phyloP scores from a whole-genome alignment of 441 rosid species.

The Syzygium malaccense region DNA sequence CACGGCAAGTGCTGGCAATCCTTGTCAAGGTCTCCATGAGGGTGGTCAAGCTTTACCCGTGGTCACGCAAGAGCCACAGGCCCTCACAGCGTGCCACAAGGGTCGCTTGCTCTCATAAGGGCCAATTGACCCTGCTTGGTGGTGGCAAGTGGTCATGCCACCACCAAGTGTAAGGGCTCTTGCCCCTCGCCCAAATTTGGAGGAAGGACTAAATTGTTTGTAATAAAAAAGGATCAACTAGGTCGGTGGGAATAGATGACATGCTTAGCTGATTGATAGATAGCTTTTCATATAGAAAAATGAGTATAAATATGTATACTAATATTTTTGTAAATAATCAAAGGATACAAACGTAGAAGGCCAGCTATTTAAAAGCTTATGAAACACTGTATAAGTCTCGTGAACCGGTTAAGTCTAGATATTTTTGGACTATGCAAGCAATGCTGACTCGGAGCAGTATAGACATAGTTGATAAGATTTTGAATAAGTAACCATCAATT shows the following conservation, averaged over 20 bases:
- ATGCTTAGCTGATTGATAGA: not conserved
- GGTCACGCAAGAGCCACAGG: not conserved
- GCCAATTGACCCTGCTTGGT: too few species aligned
- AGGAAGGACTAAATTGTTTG: too few species aligned
- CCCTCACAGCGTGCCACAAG: not conserved
- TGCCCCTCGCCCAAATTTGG: too few species aligned
- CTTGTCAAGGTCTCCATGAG: not conserved
- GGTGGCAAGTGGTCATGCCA: too few species aligned
- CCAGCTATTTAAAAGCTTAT: not conserved
- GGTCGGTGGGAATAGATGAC: not conserved
- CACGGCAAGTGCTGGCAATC: not conserved
- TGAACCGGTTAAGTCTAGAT: not conserved
- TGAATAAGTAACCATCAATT: not conserved
- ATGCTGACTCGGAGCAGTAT: rapidly evolving
- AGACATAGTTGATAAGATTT: not conserved
- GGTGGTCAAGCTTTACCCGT: not conserved
- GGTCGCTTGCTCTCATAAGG: too few species aligned
- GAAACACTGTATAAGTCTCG: rapidly evolving
- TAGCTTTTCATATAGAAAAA: not conserved
- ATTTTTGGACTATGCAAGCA: not conserved
- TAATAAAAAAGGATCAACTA: not conserved
- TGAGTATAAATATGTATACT: not conserved
- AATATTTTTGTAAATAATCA: too few species aligned
- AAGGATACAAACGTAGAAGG: not conserved
- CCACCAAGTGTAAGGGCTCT: too few species aligned